Evolutionary conservation across 2,329 filamentous ascomycete species (phyloP), one percentile per base, ranked within the genome.

Genomic region (Rugonectria rugulosa): DNA sequence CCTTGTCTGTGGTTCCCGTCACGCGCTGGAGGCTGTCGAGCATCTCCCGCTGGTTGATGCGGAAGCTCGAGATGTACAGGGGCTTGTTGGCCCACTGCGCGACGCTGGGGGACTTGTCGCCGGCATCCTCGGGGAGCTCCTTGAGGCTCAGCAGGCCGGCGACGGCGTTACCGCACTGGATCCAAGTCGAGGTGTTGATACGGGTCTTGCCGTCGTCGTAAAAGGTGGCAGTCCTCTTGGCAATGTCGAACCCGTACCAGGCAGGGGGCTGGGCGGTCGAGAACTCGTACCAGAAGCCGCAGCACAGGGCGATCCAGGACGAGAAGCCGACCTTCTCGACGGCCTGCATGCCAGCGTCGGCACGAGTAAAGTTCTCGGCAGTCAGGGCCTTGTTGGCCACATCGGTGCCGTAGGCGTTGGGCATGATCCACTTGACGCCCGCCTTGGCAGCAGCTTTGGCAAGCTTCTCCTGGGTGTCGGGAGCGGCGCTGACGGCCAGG

Each of bases 31-130:
- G 69, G 21, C 79, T 81, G 32, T 82, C 81, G 53, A 90, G 79
- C 77, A 90, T 89, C 15, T 90, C 86, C 11, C 78, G 77, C 69
- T 90, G 88, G 45, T 72, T 84, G 52, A 88, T 59, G 5, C 73
- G 68, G 73, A 88, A 90, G 48, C 81, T 85, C 12, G 75, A 76
- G 17, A 87, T 63, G 60, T 78, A 83, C 6, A 87, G 63, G 1
- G 64, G 60, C 46, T 78, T 76, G 68, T 86, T 84, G 10, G 61
- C 52, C 66, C 66, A 69, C 1, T 56, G 17, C 67, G 62, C 61
- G 66, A 70, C 24, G 68, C 75, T 60, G 9, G 55, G 27, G 0
- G 80, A 65, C 37, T 41, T 53, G 55, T 73, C 71, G 5, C 60
- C 59, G 48, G 71, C 15, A 64, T 60, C 76, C 67, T 59, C 79